phyloP scores from a whole-genome alignment of 176 grass and related monocot genomes.

The Hyparrhenia diplandra region DNA sequence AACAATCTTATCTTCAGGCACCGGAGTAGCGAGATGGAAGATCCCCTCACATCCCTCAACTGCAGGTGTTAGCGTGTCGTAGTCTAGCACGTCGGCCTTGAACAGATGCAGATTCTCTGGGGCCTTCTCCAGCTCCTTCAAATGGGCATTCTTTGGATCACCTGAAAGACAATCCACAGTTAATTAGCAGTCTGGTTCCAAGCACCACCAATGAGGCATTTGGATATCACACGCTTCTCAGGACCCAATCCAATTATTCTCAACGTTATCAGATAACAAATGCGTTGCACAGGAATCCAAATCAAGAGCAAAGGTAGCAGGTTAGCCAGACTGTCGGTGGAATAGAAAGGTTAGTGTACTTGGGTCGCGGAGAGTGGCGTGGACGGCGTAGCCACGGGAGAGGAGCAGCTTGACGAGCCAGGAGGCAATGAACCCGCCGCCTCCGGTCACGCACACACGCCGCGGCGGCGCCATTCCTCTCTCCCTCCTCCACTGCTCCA shows the following conservation, averaged over 20 bases:
- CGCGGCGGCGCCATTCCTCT: neutral
- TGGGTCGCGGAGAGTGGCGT: constrained; percentile 60
- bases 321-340: neutral
- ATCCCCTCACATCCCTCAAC: constrained; percentile 52
- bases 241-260: neutral
- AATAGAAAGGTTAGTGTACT: neutral
- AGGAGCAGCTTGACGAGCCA: constrained; percentile 66
- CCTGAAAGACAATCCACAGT: constrained; percentile 23
- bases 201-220: neutral
- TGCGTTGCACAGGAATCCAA: neutral
- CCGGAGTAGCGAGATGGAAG: constrained; percentile 61
- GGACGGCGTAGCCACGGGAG: constrained; percentile 47
- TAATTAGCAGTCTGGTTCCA: neutral
- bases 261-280: neutral
- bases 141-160: constrained; percentile 50
- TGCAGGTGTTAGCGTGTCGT: constrained; percentile 27
- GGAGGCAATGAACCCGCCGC: constrained; percentile 52
- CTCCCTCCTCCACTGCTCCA: neutral
- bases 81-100: constrained; percentile 58
- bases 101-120: constrained; percentile 56
- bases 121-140: constrained; percentile 41
- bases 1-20: constrained; percentile 41
- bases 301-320: neutral
- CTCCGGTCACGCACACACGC: constrained; percentile 52
- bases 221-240: neutral